Base-by-base conservation (phyloP, 148 eudicot genomes). In the Agrostemma githago region DNA sequence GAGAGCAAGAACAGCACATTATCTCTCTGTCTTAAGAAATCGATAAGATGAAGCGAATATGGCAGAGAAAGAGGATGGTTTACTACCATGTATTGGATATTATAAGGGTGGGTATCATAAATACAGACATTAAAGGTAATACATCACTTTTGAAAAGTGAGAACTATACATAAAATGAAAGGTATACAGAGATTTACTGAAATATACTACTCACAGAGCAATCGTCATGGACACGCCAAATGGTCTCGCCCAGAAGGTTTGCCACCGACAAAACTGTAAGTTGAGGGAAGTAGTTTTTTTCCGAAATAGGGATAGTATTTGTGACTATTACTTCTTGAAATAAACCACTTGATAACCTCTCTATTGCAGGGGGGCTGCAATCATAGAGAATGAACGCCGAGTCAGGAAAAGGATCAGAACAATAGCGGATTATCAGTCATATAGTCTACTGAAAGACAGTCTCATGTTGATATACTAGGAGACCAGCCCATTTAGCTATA, bases 141-240 rank as follows among this genome's bases (percentile, higher is more conserved):
- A 68, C 39, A 68, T 15, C 46, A 6, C 46, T 37, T 39, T 10
- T 11, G 21, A 43, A 12, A n/a, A 51, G 54, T 46, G 70, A 6
- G 54, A 74, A 67, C 37, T 70, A 26, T 46, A 54, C 51, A 62
- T 3, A 16, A 34, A 51, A 34, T 46, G 70, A 10, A 41, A 74
- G 60, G 14, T 70, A 26, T 46, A 54, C 51, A 62, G 0, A 21
- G 53, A 38, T 68, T 68, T 59, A 77, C 71, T 21, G 68, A 74
- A 78, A 62, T 73, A 69, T 74, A 59, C 61, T 62, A 89, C 94
- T 91, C 80, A 91, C 94, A 66, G 97, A 82, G 57, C 91, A 90
- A 79, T 92, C 97, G 82, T 92, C 97, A 72, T 92, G 93, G 57
- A 92, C 96, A n/a, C 90, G 96, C 97, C 97, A 92, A 62, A 92